Conservation (phyloP, 306 rosid species). For the Prunus fruticosa region DNA sequence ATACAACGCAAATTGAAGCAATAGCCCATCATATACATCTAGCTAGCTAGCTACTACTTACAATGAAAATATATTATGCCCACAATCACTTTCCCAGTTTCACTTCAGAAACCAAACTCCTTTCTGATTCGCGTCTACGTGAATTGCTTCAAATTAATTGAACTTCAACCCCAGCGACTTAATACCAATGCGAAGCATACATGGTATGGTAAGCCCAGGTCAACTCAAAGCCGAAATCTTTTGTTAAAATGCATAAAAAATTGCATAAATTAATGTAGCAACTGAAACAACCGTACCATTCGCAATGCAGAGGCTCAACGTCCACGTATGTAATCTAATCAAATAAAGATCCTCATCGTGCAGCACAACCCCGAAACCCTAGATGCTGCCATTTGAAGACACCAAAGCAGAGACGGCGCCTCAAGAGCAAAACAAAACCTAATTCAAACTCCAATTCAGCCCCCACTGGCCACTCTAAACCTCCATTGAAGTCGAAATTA, state of each 20-base stretch:
- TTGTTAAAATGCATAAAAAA: constrained; percentile 16
- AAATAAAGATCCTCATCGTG: constrained; percentile 24
- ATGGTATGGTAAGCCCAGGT: constrained; percentile 28
- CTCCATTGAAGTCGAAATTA: constrained; percentile 25
- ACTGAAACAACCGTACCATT: constrained; percentile 35
- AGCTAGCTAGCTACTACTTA: constrained; percentile 21
- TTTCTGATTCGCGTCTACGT: constrained; percentile 5
- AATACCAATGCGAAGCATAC: constrained; percentile 24
- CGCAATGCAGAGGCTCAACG: constrained; percentile 28
- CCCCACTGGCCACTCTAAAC: constrained; percentile 15
- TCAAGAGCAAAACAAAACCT: constrained; percentile 14
- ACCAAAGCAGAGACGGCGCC: constrained; percentile 21
- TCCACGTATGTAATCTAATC: constrained; percentile 17
- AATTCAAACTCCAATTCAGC: constrained; percentile 28
- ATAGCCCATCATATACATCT: constrained; percentile 27
- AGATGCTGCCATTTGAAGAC: constrained; percentile 29
- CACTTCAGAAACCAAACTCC: background rate
- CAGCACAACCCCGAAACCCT: constrained; percentile 45
- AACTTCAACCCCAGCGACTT: constrained; percentile 20
- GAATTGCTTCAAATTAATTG: constrained; percentile 21
- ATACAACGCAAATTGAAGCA: constrained; percentile 19
- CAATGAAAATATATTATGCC: constrained; percentile 9
- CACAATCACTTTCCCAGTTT: constrained; percentile 25
- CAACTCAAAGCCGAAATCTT: constrained; percentile 35
- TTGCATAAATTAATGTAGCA: constrained; percentile 27